Evolutionary conservation across 192 early-diverging fungal genomes (phyloP).

Genomic region (Spinellus fusiger): DNA sequence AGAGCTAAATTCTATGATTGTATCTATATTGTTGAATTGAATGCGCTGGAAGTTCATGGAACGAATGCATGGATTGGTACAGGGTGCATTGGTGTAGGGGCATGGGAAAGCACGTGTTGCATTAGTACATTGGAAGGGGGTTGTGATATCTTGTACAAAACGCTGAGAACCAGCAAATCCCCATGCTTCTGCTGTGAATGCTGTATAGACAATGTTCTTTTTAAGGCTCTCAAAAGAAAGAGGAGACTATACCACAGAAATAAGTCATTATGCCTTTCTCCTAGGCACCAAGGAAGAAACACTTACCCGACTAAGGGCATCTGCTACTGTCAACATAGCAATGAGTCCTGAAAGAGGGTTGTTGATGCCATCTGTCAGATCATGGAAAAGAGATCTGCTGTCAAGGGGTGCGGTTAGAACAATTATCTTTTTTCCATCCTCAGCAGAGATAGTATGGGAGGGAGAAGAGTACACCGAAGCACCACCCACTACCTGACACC

Average conservation of each 20-base stretch:
- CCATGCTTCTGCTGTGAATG: constrained; percentile 69
- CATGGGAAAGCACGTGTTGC: constrained; percentile 17
- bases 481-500: constrained; percentile 63
- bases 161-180: constrained; percentile 75
- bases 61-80: constrained; percentile 56
- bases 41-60: constrained; percentile 61
- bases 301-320: constrained; percentile 61
- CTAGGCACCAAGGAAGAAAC: neutral
- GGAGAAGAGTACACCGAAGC: constrained; percentile 65
- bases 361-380: constrained; percentile 51
- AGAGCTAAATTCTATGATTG: constrained; percentile 64
- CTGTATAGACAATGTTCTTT: constrained; percentile 71
- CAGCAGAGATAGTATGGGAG: constrained; percentile 40
- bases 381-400: constrained; percentile 58
- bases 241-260: constrained; percentile 30
- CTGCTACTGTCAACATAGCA: constrained; percentile 58
- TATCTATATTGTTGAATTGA: constrained; percentile 59
- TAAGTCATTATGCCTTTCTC: neutral
- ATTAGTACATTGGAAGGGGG: constrained; percentile 49
- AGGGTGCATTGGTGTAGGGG: constrained; percentile 38
- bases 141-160: constrained; percentile 68
- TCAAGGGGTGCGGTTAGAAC: constrained; percentile 62
- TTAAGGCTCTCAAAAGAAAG: constrained; percentile 34
- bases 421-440: constrained; percentile 61
- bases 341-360: constrained; percentile 56